phyloP scores from a whole-genome alignment of 192 early-diverging fungal species.

The Dimargaris xerosporica region DNA sequence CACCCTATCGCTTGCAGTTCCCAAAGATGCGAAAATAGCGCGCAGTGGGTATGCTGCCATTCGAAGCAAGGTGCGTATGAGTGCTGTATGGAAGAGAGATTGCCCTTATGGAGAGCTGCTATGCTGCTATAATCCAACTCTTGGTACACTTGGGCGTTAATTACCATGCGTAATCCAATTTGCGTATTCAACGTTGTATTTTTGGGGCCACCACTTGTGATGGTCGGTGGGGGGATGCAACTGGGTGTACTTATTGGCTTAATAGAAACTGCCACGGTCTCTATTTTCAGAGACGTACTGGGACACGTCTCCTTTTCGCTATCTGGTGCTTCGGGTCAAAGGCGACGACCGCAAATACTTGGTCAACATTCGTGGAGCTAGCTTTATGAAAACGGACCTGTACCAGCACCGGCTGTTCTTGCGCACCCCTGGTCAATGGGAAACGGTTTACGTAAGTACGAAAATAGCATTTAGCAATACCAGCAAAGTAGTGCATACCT shows the following conservation, averaged over 20 bases:
- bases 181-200: too few relatives aligned
- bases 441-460: slow-evolving; percentile 57
- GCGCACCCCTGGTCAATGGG: slow-evolving; percentile 79
- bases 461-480: neutral
- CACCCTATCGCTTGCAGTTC: slow-evolving; percentile 60
- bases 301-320: slow-evolving; percentile 76
- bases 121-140: slow-evolving; percentile 13
- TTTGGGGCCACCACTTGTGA: neutral
- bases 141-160: neutral
- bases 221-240: neutral
- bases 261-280: slow-evolving; percentile 38
- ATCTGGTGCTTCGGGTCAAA: slow-evolving; percentile 60
- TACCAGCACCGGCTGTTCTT: slow-evolving; percentile 90
- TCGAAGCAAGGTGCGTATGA: slow-evolving; percentile 40
- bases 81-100: neutral
- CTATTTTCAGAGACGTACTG: slow-evolving; percentile 62
- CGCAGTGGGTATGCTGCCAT: slow-evolving; percentile 88
- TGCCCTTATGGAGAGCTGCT: too few relatives aligned
- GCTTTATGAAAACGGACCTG: slow-evolving; percentile 64
- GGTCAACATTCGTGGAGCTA: slow-evolving; percentile 85
- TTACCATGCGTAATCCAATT: neutral
- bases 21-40: slow-evolving; percentile 48
- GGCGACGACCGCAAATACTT: slow-evolving; percentile 79
- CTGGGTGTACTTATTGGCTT: neutral
- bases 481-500: neutral